Evolutionary conservation across 2,329 filamentous ascomycete species (phyloP), one percentile per base, ranked within the genome.

Genomic region (Ramularia collo-cygni): DNA sequence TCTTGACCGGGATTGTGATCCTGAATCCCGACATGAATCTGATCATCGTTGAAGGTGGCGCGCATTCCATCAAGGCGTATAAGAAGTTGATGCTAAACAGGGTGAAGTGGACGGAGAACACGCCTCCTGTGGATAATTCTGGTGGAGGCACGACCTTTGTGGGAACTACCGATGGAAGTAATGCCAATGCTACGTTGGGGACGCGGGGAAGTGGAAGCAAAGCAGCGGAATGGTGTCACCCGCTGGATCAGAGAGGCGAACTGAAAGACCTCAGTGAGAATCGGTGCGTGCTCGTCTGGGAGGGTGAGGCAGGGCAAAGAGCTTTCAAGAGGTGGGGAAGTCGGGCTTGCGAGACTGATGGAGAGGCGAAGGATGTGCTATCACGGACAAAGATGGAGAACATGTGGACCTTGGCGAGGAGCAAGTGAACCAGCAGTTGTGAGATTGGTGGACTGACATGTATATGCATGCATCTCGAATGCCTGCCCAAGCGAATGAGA

Each of bases 101-200:
- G 34, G 88, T 96, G 57, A 83, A 94, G 62, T 98, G 93, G 92
- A 84, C 83, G 2, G 89, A 96, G 60, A 95, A 94, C 53, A 75
- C 78, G 0, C 79, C 80, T 2, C 81, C 88, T 29, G 21, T 6
- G 6, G 21, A 10, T 24, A 10, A 10, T 24, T 24, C 21, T 24
- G 21, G 21, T 6, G 73, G 72, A 8, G 48, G 47, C 12, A 40
- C 38, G 28, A 61, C 58, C 12, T 61, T 61, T 42, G 55, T 49
- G 12, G 51, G 48, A 12, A 38, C 43, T n/a, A 48, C 51, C 1
- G 49, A 52, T 31, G 49, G 49, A 29, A 44, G 39, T 10, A 46
- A 47, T 28, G 44, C 43, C 6, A 46, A 50, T 27, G 41, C 44
- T 9, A 45, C 35, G 12, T 40, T 42, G 24, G 48, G 35, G 40